Evolutionary conservation across 306 rosid genomes (phyloP), one percentile per base, ranked within the genome.

Genomic region (Lotus japonicus): DNA sequence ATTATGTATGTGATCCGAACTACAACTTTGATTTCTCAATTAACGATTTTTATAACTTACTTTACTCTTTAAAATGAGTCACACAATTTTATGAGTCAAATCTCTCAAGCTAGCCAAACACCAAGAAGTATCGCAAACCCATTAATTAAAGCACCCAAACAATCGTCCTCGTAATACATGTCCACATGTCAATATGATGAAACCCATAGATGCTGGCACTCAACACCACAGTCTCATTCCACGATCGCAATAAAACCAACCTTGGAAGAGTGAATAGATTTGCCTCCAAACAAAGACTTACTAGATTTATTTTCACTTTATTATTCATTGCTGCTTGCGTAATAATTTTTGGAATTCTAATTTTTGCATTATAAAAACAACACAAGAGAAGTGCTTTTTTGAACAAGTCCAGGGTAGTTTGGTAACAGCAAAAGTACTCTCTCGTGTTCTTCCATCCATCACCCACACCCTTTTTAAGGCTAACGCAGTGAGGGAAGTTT

Each of bases 341-440:
- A n/a, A n/a, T n/a, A n/a, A n/a, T n/a, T n/a, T n/a, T 21, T 21
- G 26, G n/a, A n/a, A n/a, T n/a, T 21, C 4, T 12, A 6, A 7
- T 9, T 28, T n/a, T 10, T 41, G 3, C 2, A 3, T 33, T 57
- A 7, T 2, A 11, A 21, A 23, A 62, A 21, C 26, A 21, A 21
- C 2, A 23, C 39, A 74, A 2, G 61, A 15, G 33, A 65, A 55
- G 19, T 16, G 5, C 11, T 3, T 64, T 64, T 13, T 75, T 75
- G 61, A 65, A 75, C 73, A 66, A 66, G 74, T 68, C 48, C 2
- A 51, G 80, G 80, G 51, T 19, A 68, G 15, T 68, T 52, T 0
- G 23, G 80, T 76, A 60, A 76, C 6, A 60, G 6, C 10, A 17
- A 0, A 1, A 3, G 9, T 11, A 14, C 6, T n/a, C n/a, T n/a